Evolutionary conservation across 768 basidiomycete genomes (phyloP).

Genomic region (Boletus eberwhitei): DNA sequence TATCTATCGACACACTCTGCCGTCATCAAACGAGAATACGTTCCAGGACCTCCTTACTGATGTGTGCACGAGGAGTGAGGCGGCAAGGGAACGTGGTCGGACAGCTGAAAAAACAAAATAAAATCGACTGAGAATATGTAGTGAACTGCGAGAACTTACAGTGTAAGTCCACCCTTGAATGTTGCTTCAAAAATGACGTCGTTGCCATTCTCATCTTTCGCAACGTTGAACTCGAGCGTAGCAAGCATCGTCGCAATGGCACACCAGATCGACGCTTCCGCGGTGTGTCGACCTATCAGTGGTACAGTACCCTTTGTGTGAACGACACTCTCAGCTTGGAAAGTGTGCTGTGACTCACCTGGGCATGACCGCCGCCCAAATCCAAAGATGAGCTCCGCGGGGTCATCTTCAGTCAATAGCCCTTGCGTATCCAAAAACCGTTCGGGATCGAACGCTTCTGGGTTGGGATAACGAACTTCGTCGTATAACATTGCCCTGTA

Average conservation of each 20-base stretch:
- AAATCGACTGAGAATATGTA: too few relatives aligned
- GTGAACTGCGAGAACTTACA: too few relatives aligned
- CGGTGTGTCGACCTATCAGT: constrained; percentile 1
- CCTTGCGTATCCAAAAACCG: constrained; percentile 7
- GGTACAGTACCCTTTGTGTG: neutral
- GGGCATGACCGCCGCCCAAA: constrained; percentile 9
- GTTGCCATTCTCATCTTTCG: neutral
- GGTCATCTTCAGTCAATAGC: neutral
- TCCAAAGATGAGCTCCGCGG: constrained; percentile 2
- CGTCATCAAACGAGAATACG: too few relatives aligned
- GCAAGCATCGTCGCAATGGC: constrained; percentile 7
- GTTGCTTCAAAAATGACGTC: too few relatives aligned
- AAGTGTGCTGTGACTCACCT: neutral
- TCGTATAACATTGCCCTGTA: constrained; percentile 7
- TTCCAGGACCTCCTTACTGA: too few relatives aligned
- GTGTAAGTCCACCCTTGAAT: too few relatives aligned
- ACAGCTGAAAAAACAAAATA: too few relatives aligned
- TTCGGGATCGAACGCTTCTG: constrained; percentile 12
- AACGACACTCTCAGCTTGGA: neutral
- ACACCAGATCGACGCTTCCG: constrained; percentile 6
- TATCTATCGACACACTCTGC: too few relatives aligned
- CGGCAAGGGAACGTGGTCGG: too few relatives aligned
- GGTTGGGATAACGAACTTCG: constrained; percentile 7
- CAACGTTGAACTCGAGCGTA: neutral
- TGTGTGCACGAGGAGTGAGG: too few relatives aligned